Evolutionary conservation across 2,329 filamentous ascomycete genomes (phyloP), one percentile per base, ranked within the genome.

Genomic region (Falciphora oryzae): DNA sequence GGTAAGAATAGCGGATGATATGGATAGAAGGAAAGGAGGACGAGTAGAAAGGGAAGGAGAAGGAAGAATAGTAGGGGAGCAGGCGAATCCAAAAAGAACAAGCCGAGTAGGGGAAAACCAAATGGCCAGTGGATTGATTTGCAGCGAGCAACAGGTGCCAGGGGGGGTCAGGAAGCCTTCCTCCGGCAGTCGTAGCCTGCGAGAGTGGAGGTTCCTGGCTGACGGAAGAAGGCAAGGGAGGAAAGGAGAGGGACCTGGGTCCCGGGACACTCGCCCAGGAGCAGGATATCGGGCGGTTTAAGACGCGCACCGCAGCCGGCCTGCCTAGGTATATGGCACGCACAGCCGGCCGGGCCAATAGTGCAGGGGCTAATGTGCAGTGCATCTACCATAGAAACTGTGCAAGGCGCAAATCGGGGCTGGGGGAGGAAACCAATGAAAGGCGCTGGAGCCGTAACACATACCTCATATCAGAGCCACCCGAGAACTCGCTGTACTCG

Each of bases 401-500:
- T 16, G 44, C 18, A 53, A 53, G 11, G 44, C 44, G 44, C 18
- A 53, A n/a, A 53, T 53, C 44, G 44, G 44, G 18, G 18, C 44
- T 50, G 44, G 44, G 16, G 44, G 44, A 53, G 7, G 44, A 53
- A 53, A 53, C 44, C 44, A 53, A 53, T 53, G 44, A 53, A 53
- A 53, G 44, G 18, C 44, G 44, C 44, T 53, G 18, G 44, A 11
- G 38, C 38, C 11, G 44, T 53, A 22, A 10, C 29, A 81, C 83
- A 73, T 74, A 85, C 83, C 83, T 82, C 77, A 85, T 83, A 72
- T 85, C 83, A 79, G 77, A 72, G 70, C 79, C 77, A 63, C 29
- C 31, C 25, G n/a, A 79, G 70, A 84, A 78, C 64, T 83, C 81
- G 72, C 84, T 78, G 72, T 83, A 85, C 70, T 83, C 81, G 73